Evolutionary conservation across 2,329 filamentous ascomycete species (phyloP), one percentile per base, ranked within the genome.

Genomic region (Calcarisporium arbuscula): DNA sequence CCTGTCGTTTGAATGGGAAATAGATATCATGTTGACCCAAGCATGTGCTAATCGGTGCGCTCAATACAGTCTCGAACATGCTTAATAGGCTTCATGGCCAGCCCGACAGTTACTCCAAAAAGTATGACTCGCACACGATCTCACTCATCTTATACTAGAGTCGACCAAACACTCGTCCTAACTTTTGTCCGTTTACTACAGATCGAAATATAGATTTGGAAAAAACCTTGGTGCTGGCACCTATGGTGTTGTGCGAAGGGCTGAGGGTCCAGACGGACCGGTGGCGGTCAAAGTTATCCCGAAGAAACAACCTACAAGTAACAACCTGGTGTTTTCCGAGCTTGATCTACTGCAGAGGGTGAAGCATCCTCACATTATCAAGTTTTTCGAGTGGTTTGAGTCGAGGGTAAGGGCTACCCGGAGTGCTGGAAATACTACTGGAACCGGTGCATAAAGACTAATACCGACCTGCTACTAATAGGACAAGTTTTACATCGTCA

Each of bases 401-500:
- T 96, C 90, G 37, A 85, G 88, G 66, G 88, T 94, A 66, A 48
- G 80, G 52, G 30, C 20, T 15, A 22, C 17, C 16, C 19, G 14
- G 20, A 16, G 18, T n/a, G 3, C 17, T 9, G 16, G 15, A 25
- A 12, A n/a, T n/a, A n/a, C n/a, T n/a, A n/a, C n/a, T n/a, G n/a
- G n/a, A n/a, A n/a, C n/a, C n/a, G n/a, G n/a, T n/a, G n/a, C n/a
- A n/a, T n/a, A 19, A 26, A 17, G 26, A 25, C 22, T 25, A 15
- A 30, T 37, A 11, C 32, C 43, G 27, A 39, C 18, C 10, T 11
- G 8, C 8, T 7, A 22, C 15, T 18, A 9, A 18, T 30, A 95
- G 88, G 92, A 98, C 70, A 98, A 98, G 70, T 98, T 95, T 68
- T 98, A 98, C 62, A 96, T 98, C 49, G 89, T 98, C 50, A 98